Conservation (phyloP, 352 stramenopile genomes). For the Pythium utonaiense region DNA sequence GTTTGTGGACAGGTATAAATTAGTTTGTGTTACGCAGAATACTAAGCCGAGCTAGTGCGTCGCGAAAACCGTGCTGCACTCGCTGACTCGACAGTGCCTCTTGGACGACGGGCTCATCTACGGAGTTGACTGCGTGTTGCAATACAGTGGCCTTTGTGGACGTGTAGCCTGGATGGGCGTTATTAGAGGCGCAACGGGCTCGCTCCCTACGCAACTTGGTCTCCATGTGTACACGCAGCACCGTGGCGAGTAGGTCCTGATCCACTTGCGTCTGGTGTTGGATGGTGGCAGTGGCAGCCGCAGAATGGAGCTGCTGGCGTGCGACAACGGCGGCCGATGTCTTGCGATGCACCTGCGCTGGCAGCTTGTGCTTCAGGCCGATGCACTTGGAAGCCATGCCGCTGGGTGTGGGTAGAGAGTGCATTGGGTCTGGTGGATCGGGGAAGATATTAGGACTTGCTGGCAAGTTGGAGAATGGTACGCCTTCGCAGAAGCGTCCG, state of each 20-base stretch:
- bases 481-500: background rate
- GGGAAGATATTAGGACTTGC: background rate
- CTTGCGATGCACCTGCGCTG: slow-evolving; percentile 2
- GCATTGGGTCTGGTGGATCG: slow-evolving; percentile 7
- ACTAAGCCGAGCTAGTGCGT: slow-evolving; percentile 30
- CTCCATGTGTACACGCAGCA: slow-evolving; percentile 36
- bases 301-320: background rate
- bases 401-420: slow-evolving; percentile 12
- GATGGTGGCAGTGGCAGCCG: background rate
- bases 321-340: background rate
- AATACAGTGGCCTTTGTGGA: slow-evolving; percentile 14
- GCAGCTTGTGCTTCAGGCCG: slow-evolving; percentile 11
- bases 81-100: slow-evolving; percentile 26
- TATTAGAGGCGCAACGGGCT: background rate
- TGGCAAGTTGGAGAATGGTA: slow-evolving; percentile 12
- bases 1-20: no score
- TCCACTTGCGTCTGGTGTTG: slow-evolving; percentile 23
- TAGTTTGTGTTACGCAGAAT: slow-evolving; percentile 17
- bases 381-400: slow-evolving; percentile 1
- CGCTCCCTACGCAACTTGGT: slow-evolving; percentile 28
- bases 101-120: slow-evolving; percentile 32
- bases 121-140: slow-evolving; percentile 25
- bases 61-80: slow-evolving; percentile 32
- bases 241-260: slow-evolving; percentile 36
- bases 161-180: slow-evolving; percentile 4